Evolutionary conservation across 1,139 yeast species (phyloP).

Genomic region (Eremothecium sinecaudum): DNA sequence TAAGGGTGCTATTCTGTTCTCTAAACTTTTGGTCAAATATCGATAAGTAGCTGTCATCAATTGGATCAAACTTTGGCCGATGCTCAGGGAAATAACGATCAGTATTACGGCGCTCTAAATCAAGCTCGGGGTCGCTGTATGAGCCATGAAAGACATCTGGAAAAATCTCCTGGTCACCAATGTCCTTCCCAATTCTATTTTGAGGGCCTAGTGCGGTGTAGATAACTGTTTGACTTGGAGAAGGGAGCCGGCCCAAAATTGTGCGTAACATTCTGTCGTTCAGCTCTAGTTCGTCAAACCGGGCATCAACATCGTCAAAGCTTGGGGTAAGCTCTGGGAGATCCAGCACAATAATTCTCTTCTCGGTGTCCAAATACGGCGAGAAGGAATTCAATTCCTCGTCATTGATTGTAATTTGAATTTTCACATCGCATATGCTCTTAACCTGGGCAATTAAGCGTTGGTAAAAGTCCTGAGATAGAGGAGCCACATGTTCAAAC

Average conservation of each 20-base stretch:
- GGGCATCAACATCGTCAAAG: constrained; percentile 22
- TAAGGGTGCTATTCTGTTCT: constrained; percentile 14
- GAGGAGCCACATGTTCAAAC: constrained; percentile 29
- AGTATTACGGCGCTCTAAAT: too few species aligned
- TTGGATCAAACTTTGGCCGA: constrained; percentile 23
- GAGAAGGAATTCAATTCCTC: constrained; percentile 18
- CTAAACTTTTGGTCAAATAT: constrained; percentile 21
- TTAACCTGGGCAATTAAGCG: constrained; percentile 16
- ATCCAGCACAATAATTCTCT: constrained; percentile 49
- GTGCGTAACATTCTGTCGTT: constrained; percentile 46
- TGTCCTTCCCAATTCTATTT: too few species aligned
- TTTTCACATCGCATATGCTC: constrained; percentile 19
- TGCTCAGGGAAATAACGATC: constrained; percentile 30
- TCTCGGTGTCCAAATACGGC: constrained; percentile 50
- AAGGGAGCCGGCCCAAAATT: constrained; percentile 54
- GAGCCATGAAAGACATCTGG: constrained; percentile 30
- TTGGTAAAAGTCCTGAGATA: constrained; percentile 35
- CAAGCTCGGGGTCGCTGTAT: too few species aligned
- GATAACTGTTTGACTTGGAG: constrained; percentile 52
- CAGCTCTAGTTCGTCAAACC: constrained; percentile 31
- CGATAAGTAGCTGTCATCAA: constrained; percentile 12
- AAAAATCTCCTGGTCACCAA: too few species aligned
- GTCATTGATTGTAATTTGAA: constrained; percentile 16
- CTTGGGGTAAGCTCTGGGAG: constrained; percentile 42
- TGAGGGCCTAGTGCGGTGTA: constrained; percentile 35